Evolutionary conservation across 2,329 filamentous ascomycete genomes (phyloP).

Genomic region (Aulographum hederae): DNA sequence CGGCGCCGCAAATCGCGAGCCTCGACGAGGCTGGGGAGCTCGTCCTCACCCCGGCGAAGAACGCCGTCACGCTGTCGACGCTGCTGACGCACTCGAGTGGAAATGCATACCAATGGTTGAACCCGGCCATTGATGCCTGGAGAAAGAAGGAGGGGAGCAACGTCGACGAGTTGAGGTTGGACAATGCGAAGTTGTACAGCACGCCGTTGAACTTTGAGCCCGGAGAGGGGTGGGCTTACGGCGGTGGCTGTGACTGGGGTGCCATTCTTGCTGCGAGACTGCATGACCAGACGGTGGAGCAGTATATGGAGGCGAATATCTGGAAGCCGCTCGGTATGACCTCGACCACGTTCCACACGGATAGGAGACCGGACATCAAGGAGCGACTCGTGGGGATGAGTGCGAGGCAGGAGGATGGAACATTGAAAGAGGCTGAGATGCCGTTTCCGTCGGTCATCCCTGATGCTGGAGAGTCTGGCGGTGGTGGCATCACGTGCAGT

Average conservation of each 20-base stretch:
- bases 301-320: constrained; percentile 11
- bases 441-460: constrained; percentile 1
- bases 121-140: constrained; percentile 6
- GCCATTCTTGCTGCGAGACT: constrained; percentile 12
- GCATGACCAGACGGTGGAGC: constrained; percentile 8
- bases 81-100: constrained; percentile 13
- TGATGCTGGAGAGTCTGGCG: constrained; percentile 5
- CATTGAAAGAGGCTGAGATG: neutral
- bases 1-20: constrained; percentile 10
- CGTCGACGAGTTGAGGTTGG: no score
- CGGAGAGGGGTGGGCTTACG: constrained; percentile 10
- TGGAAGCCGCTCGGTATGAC: constrained; percentile 8
- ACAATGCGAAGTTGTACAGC: constrained; percentile 5
- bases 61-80: constrained; percentile 8
- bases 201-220: constrained; percentile 13
- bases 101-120: constrained; percentile 8
- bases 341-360: constrained; percentile 4
- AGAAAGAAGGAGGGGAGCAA: constrained; percentile 3
- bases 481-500: constrained; percentile 3
- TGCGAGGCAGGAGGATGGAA: constrained; percentile 1
- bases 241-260: constrained; percentile 10
- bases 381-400: constrained; percentile 2
- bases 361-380: constrained; percentile 2
- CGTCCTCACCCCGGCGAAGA: constrained; percentile 4
- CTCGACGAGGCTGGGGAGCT: constrained; percentile 1